Percentiles rank a stretch among this genome's conserved stretches.
These are phyloP conservation scores for Tylopilus subfusipes DNA, from an alignment of 768 basidiomycete genomes.

Conservation along the genomic window DNA sequence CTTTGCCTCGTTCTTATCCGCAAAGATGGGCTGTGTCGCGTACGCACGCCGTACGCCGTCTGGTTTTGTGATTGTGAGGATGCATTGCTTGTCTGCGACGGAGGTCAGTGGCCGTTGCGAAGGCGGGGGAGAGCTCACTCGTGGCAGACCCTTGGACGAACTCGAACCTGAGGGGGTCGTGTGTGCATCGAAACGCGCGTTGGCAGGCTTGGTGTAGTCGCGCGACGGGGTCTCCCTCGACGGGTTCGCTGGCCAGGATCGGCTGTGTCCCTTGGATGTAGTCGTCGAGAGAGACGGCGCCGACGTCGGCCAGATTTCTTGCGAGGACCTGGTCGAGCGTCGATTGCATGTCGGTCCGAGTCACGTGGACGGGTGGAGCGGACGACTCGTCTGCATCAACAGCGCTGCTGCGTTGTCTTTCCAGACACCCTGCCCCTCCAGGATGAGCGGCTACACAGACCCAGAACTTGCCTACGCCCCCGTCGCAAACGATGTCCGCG, in stretches of 20 bases:
- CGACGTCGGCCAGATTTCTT: conserved; percentile 25
- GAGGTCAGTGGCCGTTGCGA: conserved; percentile 1
- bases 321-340: conserved; percentile 20
- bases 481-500: conserved; percentile 14
- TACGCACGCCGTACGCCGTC: conserved; percentile 51
- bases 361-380: too few species aligned
- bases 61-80: conserved; percentile 57
- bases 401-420: too few species aligned
- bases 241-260: conserved; percentile 2
- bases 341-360: background rate
- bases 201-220: conserved; percentile 43
- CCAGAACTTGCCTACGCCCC: conserved; percentile 9
- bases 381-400: too few species aligned
- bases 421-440: background rate
- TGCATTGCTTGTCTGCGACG: conserved; percentile 52
- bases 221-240: conserved; percentile 25
- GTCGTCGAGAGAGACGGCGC: conserved; percentile 26
- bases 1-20: conserved; percentile 52
- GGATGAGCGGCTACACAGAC: conserved; percentile 18
- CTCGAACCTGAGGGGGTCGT: conserved; percentile 45
- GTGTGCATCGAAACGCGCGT: conserved; percentile 39
- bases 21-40: conserved; percentile 43
- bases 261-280: conserved; percentile 19
- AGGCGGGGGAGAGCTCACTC: conserved; percentile 27
- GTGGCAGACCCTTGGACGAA: conserved; percentile 40